Conservation (phyloP, 108 stramenopile genomes). For the Licmophora abbreviata region DNA sequence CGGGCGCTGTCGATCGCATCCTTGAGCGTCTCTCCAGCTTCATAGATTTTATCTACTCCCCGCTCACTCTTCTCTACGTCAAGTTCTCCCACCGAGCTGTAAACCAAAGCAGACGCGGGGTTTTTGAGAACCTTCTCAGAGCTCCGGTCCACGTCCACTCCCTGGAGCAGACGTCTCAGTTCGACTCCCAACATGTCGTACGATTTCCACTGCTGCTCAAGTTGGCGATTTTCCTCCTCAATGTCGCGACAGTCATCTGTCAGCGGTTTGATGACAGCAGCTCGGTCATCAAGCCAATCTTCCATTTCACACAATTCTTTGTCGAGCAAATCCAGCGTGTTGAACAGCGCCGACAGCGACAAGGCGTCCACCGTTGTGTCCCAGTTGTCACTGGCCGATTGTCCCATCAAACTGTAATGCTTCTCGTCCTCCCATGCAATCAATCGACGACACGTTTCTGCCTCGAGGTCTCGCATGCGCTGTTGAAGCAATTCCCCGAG, state of each 20-base stretch:
- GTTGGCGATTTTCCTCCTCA: conserved; percentile 83
- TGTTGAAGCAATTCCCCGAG: conserved; percentile 65
- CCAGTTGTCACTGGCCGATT: conserved; percentile 4
- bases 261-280: conserved; percentile 77
- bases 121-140: conserved; percentile 62
- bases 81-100: conserved; percentile 56
- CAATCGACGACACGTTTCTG: conserved; percentile 79
- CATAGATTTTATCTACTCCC: conserved; percentile 68
- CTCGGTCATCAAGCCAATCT: conserved; percentile 74
- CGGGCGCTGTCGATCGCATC: conserved; percentile 69
- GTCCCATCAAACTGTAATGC: conserved; percentile 45
- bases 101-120: conserved; percentile 65
- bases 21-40: conserved; percentile 72
- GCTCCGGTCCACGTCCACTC: conserved; percentile 50
- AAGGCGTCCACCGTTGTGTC: conserved; percentile 67
- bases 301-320: conserved; percentile 77
- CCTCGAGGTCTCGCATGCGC: conserved; percentile 81
- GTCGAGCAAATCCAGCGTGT: conserved; percentile 68
- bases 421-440: conserved; percentile 92
- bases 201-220: conserved; percentile 86
- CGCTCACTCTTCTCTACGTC: conserved; percentile 67
- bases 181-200: conserved; percentile 72
- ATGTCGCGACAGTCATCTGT: conserved; percentile 84
- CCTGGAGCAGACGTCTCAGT: conserved; percentile 62
- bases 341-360: conserved; percentile 62